Percentiles rank a stretch among this genome's conserved stretches.
phyloP scores from a whole-genome alignment of 192 early-diverging fungal genomes.

The Dispira simplex region DNA sequence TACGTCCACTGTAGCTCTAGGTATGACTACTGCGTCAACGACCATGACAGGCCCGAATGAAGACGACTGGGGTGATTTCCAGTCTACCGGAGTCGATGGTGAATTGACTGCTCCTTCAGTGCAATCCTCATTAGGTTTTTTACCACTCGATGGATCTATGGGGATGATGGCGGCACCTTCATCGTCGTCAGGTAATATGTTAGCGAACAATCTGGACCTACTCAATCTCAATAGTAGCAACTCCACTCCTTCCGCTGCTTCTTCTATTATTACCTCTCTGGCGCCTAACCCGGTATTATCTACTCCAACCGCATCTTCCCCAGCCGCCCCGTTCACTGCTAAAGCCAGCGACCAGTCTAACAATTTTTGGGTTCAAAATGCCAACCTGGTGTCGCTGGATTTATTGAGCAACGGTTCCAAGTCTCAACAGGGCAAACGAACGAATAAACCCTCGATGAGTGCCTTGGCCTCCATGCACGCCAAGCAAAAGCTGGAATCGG shows the following conservation, averaged over 20 bases:
- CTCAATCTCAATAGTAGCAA: not conserved
- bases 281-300: not conserved
- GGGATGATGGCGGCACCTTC: not conserved
- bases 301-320: not conserved
- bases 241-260: too few species aligned
- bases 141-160: too few species aligned
- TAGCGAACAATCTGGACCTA: not conserved
- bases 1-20: conserved; percentile 3
- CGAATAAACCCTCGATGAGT: conserved; percentile 1
- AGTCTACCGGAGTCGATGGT: conserved; percentile 4
- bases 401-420: not conserved
- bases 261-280: not conserved
- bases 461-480: conserved; percentile 6
- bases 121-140: too few species aligned
- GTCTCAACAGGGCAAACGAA: not conserved
- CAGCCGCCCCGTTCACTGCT: not conserved
- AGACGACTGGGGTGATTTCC: conserved; percentile 75
- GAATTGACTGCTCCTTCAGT: not conserved
- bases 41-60: conserved; percentile 18
- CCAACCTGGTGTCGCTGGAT: conserved; percentile 9
- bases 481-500: not conserved
- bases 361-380: not conserved
- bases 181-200: not conserved
- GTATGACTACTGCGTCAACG: conserved; percentile 15
- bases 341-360: not conserved